Conservation (phyloP, 257 asterid genomes). For the Penstemon eatonii region DNA sequence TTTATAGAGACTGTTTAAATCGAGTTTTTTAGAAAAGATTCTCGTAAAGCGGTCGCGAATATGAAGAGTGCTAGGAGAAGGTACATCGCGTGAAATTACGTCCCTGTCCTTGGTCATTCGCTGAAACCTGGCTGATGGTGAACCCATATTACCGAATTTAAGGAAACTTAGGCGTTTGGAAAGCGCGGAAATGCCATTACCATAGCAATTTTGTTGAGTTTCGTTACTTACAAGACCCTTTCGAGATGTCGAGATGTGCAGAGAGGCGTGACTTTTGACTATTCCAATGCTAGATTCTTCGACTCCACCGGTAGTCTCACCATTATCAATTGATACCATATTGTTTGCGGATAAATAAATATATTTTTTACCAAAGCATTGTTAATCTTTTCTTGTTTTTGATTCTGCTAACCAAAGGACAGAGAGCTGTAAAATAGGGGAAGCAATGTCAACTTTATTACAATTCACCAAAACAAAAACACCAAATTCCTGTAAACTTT, state of each 20-base stretch:
- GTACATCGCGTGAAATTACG: slow-evolving; percentile 67
- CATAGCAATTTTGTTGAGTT: slow-evolving; percentile 30
- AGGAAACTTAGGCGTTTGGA: slow-evolving; percentile 47
- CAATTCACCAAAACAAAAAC: neutral
- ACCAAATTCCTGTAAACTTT: too few species aligned
- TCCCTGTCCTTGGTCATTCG: slow-evolving; percentile 64
- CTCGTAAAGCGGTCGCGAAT: slow-evolving; percentile 65
- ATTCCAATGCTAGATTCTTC: slow-evolving; percentile 40
- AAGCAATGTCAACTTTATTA: slow-evolving; percentile 11
- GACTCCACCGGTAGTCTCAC: slow-evolving; percentile 39
- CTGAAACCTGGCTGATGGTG: slow-evolving; percentile 68
- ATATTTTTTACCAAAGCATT: neutral
- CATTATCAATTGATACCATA: slow-evolving; percentile 55
- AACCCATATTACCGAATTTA: slow-evolving; percentile 56
- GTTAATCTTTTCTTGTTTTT: neutral
- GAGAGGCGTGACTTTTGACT: slow-evolving; percentile 35
- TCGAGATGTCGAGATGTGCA: slow-evolving; percentile 59
- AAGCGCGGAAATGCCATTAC: slow-evolving; percentile 33
- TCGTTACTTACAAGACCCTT: slow-evolving; percentile 53
- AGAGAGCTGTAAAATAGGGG: slow-evolving; percentile 27
- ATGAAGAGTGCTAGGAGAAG: slow-evolving; percentile 70
- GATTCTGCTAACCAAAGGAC: slow-evolving; percentile 10
- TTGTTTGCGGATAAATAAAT: slow-evolving; percentile 16
- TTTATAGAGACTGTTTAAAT: slow-evolving; percentile 51
- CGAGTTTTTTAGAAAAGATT: slow-evolving; percentile 55